Conservation (phyloP, 2,329 filamentous ascomycete genomes). For the Paracoccidioides lutzii region DNA sequence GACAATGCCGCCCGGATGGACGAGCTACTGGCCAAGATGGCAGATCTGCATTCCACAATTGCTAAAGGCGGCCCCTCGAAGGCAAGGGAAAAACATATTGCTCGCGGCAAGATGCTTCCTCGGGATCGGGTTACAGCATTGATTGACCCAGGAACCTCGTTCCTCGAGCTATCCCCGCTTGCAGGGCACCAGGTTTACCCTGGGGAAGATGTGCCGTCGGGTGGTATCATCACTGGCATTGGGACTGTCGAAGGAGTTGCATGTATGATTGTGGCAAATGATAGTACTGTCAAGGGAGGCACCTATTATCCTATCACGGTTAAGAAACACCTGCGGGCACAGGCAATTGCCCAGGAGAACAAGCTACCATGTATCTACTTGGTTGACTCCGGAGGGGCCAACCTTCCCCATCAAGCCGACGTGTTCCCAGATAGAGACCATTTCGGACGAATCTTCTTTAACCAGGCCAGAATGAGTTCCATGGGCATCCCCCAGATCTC, state of each 20-base stretch:
- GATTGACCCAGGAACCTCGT: slow-evolving; percentile 77
- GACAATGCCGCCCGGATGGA: slow-evolving; percentile 71
- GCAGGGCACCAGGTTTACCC: slow-evolving; percentile 77
- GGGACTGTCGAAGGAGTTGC: slow-evolving; percentile 81
- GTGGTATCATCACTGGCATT: slow-evolving; percentile 84
- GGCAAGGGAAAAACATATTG: slow-evolving; percentile 74
- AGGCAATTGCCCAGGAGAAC: slow-evolving; percentile 83
- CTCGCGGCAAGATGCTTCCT: slow-evolving; percentile 85
- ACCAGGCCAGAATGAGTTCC: slow-evolving; percentile 87
- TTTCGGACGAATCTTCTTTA: slow-evolving; percentile 96
- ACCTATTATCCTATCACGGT: slow-evolving; percentile 96
- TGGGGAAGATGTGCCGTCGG: slow-evolving; percentile 75
- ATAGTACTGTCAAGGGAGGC: slow-evolving; percentile 92
- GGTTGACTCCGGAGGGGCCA: slow-evolving; percentile 89
- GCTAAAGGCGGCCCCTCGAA: slow-evolving; percentile 68
- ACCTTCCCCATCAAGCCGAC: slow-evolving; percentile 86
- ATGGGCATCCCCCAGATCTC: slow-evolving; percentile 83
- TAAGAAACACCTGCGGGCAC: slow-evolving; percentile 90
- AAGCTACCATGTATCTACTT: slow-evolving; percentile 77
- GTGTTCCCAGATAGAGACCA: slow-evolving; percentile 93
- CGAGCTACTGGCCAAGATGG: slow-evolving; percentile 55
- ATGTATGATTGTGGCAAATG: slow-evolving; percentile 89
- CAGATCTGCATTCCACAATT: slow-evolving; percentile 56
- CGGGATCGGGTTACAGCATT: slow-evolving; percentile 77
- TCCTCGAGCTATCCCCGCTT: slow-evolving; percentile 86